Base-by-base conservation (phyloP, 139 green algal genomes). In the Chlorella vulgaris region DNA sequence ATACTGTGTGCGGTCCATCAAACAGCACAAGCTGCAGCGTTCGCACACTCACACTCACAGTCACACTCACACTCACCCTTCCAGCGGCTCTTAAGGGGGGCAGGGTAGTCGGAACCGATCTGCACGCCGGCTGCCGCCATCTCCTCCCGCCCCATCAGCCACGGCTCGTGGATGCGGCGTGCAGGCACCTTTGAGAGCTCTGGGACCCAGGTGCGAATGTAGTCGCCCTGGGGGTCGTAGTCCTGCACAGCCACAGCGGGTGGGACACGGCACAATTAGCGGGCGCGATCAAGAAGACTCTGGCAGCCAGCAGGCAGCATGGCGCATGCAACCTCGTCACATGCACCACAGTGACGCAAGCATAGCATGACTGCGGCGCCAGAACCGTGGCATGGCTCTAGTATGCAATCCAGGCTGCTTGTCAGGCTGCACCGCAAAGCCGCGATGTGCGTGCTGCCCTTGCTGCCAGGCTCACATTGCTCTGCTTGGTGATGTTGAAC, bases 401-500 rank as follows among this genome's bases (percentile, higher is more conserved):
- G n/a, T n/a, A n/a, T n/a, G n/a, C n/a, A n/a, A n/a, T n/a, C n/a
- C n/a, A n/a, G n/a, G n/a, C n/a, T n/a, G n/a, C n/a, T n/a, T n/a
- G n/a, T n/a, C n/a, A n/a, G n/a, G n/a, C n/a, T n/a, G n/a, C n/a
- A n/a, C n/a, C n/a, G n/a, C n/a, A n/a, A n/a, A n/a, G n/a, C n/a
- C n/a, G n/a, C n/a, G 18, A 28, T n/a, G 18, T 21, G 18, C 21
- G 18, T 29, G 18, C 55, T 58, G 47, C 47, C 47, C 15, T 10
- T 58, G 13, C 10, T 58, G 43, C 43, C 19, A 10, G 8, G 40
- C 73, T 69, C 58, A 69, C 74, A 38, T 90, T 93, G 39, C 55
- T 70, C 90, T 97, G 93, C 88, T 98, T 98, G 35, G 81, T 89
- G 88, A 98, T 96, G 92, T 98, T 98, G 92, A 98, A 98, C 73